These are phyloP conservation scores for Gypsophila paniculata DNA, from an alignment of 179 eudicot genomes.

Conservation along the genomic window DNA sequence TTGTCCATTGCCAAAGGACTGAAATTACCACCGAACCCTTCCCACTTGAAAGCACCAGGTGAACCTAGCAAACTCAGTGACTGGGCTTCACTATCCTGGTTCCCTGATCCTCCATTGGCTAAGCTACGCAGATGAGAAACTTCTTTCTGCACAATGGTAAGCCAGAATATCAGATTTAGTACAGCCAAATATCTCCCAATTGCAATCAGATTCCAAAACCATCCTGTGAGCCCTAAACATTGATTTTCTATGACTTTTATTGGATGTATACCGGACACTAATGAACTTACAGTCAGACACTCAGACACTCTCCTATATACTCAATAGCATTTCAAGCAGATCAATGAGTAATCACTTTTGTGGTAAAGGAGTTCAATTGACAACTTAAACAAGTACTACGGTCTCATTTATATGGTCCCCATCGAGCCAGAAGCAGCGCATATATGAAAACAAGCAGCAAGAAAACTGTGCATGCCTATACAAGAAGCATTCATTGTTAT, in stretches of 20 bases:
- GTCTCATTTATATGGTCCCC: not conserved
- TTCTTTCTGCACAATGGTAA: constrained; percentile 65
- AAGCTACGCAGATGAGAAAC: constrained; percentile 69
- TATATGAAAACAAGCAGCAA: constrained; percentile 2
- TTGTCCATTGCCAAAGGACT: constrained; percentile 71
- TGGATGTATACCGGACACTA: not conserved
- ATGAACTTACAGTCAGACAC: not conserved
- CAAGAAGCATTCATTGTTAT: not conserved
- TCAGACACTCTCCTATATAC: not conserved
- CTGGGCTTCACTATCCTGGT: constrained; percentile 51
- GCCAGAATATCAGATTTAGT: constrained; percentile 8
- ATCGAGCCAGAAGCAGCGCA: not conserved
- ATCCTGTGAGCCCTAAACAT: constrained; percentile 1
- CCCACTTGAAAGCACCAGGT: constrained; percentile 93
- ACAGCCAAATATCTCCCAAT: constrained; percentile 2
- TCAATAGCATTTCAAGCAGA: not conserved
- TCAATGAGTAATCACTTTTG: not conserved
- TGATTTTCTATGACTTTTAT: not conserved
- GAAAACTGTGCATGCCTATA: not conserved
- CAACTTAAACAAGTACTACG: not conserved
- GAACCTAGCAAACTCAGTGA: constrained; percentile 65
- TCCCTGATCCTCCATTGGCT: constrained; percentile 62
- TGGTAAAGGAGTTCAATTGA: not conserved
- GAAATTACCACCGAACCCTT: constrained; percentile 60
- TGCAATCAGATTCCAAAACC: constrained; percentile 5